Evolutionary conservation across 495 filamentous ascomycete genomes (phyloP).

Genomic region (Platismatia glauca): DNA sequence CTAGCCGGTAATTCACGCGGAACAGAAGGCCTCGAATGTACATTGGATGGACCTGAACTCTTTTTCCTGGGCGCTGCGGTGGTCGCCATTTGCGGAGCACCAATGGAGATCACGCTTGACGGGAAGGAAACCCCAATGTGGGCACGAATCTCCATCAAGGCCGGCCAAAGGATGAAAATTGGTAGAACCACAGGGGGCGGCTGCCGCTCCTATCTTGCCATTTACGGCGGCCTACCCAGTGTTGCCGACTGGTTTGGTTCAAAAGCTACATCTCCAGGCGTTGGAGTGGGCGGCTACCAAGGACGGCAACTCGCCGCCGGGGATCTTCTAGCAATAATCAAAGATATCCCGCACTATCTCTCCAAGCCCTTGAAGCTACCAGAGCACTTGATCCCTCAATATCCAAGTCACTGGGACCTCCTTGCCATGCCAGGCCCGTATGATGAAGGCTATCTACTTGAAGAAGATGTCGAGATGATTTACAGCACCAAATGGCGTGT

Average conservation of each 20-base stretch:
- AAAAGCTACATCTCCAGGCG: constrained; percentile 47
- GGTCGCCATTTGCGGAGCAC: constrained; percentile 46
- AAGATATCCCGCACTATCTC: constrained; percentile 25
- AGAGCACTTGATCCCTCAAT: constrained; percentile 34
- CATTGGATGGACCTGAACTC: constrained; percentile 49
- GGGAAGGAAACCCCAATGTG: constrained; percentile 42
- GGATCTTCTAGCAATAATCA: constrained; percentile 39
- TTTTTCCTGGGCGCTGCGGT: constrained; percentile 41
- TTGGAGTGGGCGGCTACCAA: constrained; percentile 51
- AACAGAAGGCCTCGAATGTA: constrained; percentile 50
- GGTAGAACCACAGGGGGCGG: constrained; percentile 43
- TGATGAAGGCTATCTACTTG: constrained; percentile 43
- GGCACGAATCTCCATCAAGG: constrained; percentile 40
- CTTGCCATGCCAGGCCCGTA: constrained; percentile 50
- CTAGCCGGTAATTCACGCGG: constrained; percentile 47
- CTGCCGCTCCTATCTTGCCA: constrained; percentile 49
- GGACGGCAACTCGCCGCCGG: constrained; percentile 45
- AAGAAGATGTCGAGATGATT: constrained; percentile 46
- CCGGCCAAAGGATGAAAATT: constrained; percentile 46
- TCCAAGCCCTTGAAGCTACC: constrained; percentile 30
- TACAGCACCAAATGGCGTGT: constrained; percentile 49
- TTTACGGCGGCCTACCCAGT: constrained; percentile 47
- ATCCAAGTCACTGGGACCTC: constrained; percentile 39
- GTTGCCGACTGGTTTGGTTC: constrained; percentile 50
- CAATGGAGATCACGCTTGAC: constrained; percentile 41